Evolutionary conservation across 2,329 filamentous ascomycete genomes (phyloP).

Genomic region (Beauveria caledonica): DNA sequence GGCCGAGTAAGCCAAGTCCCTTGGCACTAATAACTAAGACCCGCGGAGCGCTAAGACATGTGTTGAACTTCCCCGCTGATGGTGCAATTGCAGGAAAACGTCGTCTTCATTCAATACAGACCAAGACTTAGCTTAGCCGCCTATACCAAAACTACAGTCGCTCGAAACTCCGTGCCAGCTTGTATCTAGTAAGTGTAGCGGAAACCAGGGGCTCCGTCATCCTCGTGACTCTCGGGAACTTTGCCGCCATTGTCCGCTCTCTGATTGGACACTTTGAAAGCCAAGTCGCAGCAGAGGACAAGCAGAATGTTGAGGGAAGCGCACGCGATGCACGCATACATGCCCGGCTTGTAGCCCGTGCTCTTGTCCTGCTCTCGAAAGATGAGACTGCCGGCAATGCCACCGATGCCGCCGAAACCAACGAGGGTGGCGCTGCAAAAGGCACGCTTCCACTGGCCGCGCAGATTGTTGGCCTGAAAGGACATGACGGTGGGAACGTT

Average conservation of each 20-base stretch:
- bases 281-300: slow-evolving; percentile 32
- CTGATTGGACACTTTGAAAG: slow-evolving; percentile 36
- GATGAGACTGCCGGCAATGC: slow-evolving; percentile 66
- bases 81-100: too few relatives aligned
- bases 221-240: slow-evolving; percentile 39
- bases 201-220: slow-evolving; percentile 8
- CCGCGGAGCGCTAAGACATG: too few relatives aligned
- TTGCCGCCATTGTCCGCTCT: slow-evolving; percentile 46
- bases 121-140: too few relatives aligned
- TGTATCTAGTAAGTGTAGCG: slow-evolving; percentile 9
- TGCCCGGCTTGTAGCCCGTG: slow-evolving; percentile 45
- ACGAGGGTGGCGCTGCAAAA: slow-evolving; percentile 70
- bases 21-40: too few relatives aligned
- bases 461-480: slow-evolving; percentile 82
- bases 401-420: slow-evolving; percentile 68
- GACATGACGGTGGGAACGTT: slow-evolving; percentile 69
- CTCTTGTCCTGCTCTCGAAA: slow-evolving; percentile 52
- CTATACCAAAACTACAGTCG: background rate
- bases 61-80: too few relatives aligned
- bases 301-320: slow-evolving; percentile 37
- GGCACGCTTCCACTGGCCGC: slow-evolving; percentile 82
- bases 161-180: background rate
- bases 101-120: too few relatives aligned
- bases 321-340: slow-evolving; percentile 47
- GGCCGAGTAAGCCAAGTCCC: too few relatives aligned